Evolutionary conservation across 148 eudicot genomes (phyloP).

Genomic region (Agrostemma githago): DNA sequence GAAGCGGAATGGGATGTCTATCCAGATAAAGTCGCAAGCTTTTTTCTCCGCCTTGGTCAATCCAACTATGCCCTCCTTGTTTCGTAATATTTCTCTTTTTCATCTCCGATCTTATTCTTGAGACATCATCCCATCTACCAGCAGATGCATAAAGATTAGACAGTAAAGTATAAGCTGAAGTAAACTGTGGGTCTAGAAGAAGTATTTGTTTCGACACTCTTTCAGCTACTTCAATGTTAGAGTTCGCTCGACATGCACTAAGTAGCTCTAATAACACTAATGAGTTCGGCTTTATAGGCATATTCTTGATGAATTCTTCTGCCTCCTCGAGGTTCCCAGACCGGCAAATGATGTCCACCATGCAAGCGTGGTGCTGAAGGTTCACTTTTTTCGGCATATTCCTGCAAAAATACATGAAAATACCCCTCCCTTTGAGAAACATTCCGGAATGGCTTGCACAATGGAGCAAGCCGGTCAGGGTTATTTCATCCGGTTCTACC

Average conservation of each 20-base stretch:
- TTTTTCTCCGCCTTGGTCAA: slow-evolving; percentile 30
- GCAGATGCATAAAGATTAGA: slow-evolving; percentile 76
- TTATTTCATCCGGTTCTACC: slow-evolving; percentile 59
- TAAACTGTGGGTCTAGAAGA: slow-evolving; percentile 49
- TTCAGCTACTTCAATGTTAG: slow-evolving; percentile 60
- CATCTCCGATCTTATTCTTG: slow-evolving; percentile 54
- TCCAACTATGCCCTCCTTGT: slow-evolving; percentile 61
- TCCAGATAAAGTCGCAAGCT: slow-evolving; percentile 20
- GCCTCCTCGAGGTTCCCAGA: slow-evolving; percentile 74
- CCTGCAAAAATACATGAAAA: slow-evolving; percentile 40
- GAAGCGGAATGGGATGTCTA: neutral
- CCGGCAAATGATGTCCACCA: slow-evolving; percentile 77
- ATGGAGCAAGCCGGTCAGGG: slow-evolving; percentile 70
- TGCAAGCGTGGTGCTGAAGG: slow-evolving; percentile 70
- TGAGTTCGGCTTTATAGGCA: slow-evolving; percentile 54
- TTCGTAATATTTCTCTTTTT: slow-evolving; percentile 36
- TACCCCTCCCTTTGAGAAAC: slow-evolving; percentile 45
- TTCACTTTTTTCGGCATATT: slow-evolving; percentile 32
- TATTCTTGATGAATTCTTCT: slow-evolving; percentile 51
- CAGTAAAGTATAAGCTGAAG: slow-evolving; percentile 61
- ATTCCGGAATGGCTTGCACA: slow-evolving; percentile 62
- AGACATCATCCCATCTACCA: slow-evolving; percentile 70
- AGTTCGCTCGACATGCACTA: slow-evolving; percentile 52
- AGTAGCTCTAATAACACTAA: slow-evolving; percentile 61
- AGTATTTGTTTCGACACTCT: slow-evolving; percentile 46